Evolutionary conservation across 2,329 filamentous ascomycete species (phyloP), one percentile per base, ranked within the genome.

Genomic region (Ceratocystis ficicola): DNA sequence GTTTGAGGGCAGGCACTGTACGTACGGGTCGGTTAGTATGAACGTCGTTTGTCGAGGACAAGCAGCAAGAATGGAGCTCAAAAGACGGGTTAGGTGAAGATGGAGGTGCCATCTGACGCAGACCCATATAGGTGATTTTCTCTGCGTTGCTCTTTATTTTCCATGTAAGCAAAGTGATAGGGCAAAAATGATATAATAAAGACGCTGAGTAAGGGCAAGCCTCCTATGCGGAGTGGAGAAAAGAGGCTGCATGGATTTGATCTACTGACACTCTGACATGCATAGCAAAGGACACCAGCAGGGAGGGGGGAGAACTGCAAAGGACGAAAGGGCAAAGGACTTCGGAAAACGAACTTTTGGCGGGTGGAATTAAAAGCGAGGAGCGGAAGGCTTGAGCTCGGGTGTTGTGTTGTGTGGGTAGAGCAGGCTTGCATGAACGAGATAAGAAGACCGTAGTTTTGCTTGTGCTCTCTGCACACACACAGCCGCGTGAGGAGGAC

Each of bases 261-360:
- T 32, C 44, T 62, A 41, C 44, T 62, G 59, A 62, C 59, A 62
- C 44, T 62, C 59, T 44, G 32, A 46, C 59, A 22, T 62, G 59
- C 59, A 62, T 62, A 62, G n/a, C 52, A 30, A 57, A 57, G 25
- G 52, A 30, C 52, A 20, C 44, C 17, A 20, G 8, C 17, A 20
- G 44, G 44, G 44, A 48, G 44, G 12, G 44, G 20, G 8, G 8
- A 48, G 44, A 1, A 17, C 32, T 36, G 32, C 17, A 48, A 20
- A 6, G 44, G 44, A 48, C 15, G 44, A 48, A 20, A 55, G 50
- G 50, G 52, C 5, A 22, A 57, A 36, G 32, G 10, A 3, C 32
- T 12, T 36, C 32, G 32, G 32, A 36, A 36, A 36, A 36, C 10
- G 32, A 36, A 12, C 3, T 12, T 36, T 36, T 36, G 32, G 32